Base-by-base conservation (phyloP, 75 land plant species). In the Picea sitchensis region DNA sequence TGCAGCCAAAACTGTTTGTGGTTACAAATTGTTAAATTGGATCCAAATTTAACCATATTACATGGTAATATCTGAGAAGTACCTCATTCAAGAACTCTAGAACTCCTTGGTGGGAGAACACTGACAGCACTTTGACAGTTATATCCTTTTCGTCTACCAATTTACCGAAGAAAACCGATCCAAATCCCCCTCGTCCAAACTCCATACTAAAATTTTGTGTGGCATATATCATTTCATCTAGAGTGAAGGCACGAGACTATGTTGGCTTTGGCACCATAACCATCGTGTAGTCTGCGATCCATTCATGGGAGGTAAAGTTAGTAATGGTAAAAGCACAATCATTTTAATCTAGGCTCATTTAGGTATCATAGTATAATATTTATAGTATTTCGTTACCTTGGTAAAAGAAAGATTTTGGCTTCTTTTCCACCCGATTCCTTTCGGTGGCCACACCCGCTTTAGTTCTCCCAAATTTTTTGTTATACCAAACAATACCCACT, bases 1-100 rank as follows among this genome's bases (percentile, higher is more conserved):
- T 14, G 17, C 14, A 14, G 15, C 31, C 4, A 14, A 13, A 65
- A 6, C 0, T 17, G 2, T 31, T 0, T 14, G 44, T 14, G 6
- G 20, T 36, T 51, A 9, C 2, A 51, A 0, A 51, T 51, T 51
- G 1, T 9, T 51, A 51, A 51, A 51, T 51, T 9, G 2, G 56
- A 51, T 11, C 12, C 56, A 9, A 51, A 51, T 6, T 47, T 7
- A 8, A 51, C 56, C 1, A 0, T 51, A 51, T 51, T 51, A 51
- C 2, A 2, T 9, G 12, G 56, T 51, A 8, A 67, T 3, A 67
- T 17, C 0, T 14, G 34, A 13, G 79, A 1, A 38, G n/a, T 18
- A 86, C 83, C 75, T 86, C 88, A 78, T 86, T 86, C 12, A 82
- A 47, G 30, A 86, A 86, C 76, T 86, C 82, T 14, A 20, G 31